Percentiles rank a stretch among this genome's conserved stretches.
These are phyloP conservation scores for Metarhizium humberi DNA, from an alignment of 2,329 filamentous ascomycete genomes.

Conservation along the genomic window DNA sequence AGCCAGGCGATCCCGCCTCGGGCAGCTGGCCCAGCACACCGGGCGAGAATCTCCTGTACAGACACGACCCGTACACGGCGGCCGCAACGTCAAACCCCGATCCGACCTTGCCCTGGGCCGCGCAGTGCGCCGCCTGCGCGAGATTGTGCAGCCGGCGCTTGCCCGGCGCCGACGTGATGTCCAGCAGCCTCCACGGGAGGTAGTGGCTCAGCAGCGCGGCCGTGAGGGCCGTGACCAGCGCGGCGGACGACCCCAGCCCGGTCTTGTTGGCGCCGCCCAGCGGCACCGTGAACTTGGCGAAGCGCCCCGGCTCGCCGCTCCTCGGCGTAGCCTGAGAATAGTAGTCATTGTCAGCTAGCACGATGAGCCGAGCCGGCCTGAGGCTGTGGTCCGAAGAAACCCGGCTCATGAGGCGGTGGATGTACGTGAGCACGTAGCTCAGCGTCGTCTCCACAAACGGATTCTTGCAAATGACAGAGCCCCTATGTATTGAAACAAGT, in stretches of 20 bases:
- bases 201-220: conserved; percentile 71
- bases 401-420: conserved; percentile 35
- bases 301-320: conserved; percentile 36
- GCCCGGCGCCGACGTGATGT: conserved; percentile 44
- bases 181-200: conserved; percentile 47
- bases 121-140: conserved; percentile 86
- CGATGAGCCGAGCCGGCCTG: conserved; percentile 64
- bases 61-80: conserved; percentile 83
- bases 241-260: conserved; percentile 87
- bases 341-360: conserved; percentile 93
- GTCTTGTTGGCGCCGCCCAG: conserved; percentile 85
- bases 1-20: conserved; percentile 56
- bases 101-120: conserved; percentile 92
- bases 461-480: conserved; percentile 46
- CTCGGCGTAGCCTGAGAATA: conserved; percentile 56
- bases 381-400: conserved; percentile 39
- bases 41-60: conserved; percentile 89
- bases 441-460: conserved; percentile 89
- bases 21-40: conserved; percentile 58
- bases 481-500: conserved; percentile 38
- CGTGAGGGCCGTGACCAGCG: conserved; percentile 81
- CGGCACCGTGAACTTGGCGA: conserved; percentile 68
- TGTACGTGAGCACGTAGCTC: conserved; percentile 79
- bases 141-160: conserved; percentile 74
- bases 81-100: conserved; percentile 93